Evolutionary conservation across 306 rosid species (phyloP), one percentile per base, ranked within the genome.

Genomic region (Trifolium fragiferum): DNA sequence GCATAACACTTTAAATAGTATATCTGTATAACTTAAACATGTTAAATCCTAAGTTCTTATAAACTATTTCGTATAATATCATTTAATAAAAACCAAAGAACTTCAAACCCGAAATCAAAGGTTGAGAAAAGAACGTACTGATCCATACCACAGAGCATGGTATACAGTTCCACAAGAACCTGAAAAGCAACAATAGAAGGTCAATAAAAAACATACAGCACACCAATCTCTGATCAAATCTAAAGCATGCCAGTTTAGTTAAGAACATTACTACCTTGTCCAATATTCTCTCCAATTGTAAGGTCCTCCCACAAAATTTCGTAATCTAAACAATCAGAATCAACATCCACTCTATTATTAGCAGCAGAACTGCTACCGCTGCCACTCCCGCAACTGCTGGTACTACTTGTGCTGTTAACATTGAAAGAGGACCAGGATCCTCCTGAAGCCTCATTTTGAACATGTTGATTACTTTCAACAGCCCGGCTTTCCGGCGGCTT

Each of bases 151-250:
- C 93, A 92, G 84, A 51, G 88, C 98, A 86, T 87, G 99, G 83
- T 95, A 95, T 27, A 95, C 99, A 74, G 96, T 95, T 85, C 99
- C 99, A 82, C 98, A 92, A 53, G 99, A 90, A 87, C 99, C 99
- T 95, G 91, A 80, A 85, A 51, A 75, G 82, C 77, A 89, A 49
- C 76, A 78, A 54, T 60, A 57, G 19, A 81, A 79, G 20, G 38
- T 76, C 21, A 83, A 70, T 18, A 72, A 73, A 70, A 62, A 53
- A 58, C 10, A 72, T 75, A 73, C 2, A 50, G 66, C 50, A 72
- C 75, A 74, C 73, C 74, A 33, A 74, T 51, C 62, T 18, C 20
- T 20, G 69, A 32, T 30, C 74, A 80, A 21, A 47, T 60, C 51
- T 74, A 68, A 54, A 70, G 81, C 78, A 79, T 38, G 72, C 7